These are phyloP conservation scores for Lasiodiplodia sp. DNA, from an alignment of 2,329 filamentous ascomycete genomes.

Conservation along the genomic window DNA sequence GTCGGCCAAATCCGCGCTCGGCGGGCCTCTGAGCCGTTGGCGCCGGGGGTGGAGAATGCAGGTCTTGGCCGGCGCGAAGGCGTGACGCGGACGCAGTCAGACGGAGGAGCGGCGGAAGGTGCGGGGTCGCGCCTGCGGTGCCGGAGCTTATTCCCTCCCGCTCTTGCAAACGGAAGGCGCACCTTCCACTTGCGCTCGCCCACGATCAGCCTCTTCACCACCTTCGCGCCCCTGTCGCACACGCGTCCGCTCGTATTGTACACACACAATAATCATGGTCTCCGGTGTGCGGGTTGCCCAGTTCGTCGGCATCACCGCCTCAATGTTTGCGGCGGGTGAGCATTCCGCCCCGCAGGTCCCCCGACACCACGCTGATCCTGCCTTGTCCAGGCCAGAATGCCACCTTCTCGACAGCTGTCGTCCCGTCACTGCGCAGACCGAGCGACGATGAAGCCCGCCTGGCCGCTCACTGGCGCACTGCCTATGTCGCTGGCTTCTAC, in stretches of 20 bases:
- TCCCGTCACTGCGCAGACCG: constrained; percentile 20
- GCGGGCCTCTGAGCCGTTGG: neutral
- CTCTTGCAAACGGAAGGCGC: neutral
- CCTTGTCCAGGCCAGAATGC: constrained; percentile 13
- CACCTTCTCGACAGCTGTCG: constrained; percentile 18
- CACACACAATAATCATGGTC: constrained; percentile 1
- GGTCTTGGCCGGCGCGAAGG: neutral
- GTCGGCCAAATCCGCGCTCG: neutral
- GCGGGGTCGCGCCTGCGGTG: constrained; percentile 4
- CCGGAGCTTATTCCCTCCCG: neutral
- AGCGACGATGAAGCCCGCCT: constrained; percentile 11
- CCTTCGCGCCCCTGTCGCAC: neutral
- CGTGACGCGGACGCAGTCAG: neutral
- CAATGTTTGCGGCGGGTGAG: constrained; percentile 21
- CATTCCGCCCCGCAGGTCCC: neutral
- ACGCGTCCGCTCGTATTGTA: neutral
- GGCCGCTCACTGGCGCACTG: constrained; percentile 16
- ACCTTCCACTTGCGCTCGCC: neutral
- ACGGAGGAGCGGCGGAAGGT: neutral
- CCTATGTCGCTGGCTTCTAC: constrained; percentile 16
- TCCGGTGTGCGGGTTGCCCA: constrained; percentile 15
- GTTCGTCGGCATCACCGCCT: constrained; percentile 25
- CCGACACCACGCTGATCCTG: constrained; percentile 1
- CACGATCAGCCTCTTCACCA: neutral
- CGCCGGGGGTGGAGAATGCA: neutral